Evolutionary conservation across 2,329 filamentous ascomycete species (phyloP).

Genomic region (Didymella glomerata): DNA sequence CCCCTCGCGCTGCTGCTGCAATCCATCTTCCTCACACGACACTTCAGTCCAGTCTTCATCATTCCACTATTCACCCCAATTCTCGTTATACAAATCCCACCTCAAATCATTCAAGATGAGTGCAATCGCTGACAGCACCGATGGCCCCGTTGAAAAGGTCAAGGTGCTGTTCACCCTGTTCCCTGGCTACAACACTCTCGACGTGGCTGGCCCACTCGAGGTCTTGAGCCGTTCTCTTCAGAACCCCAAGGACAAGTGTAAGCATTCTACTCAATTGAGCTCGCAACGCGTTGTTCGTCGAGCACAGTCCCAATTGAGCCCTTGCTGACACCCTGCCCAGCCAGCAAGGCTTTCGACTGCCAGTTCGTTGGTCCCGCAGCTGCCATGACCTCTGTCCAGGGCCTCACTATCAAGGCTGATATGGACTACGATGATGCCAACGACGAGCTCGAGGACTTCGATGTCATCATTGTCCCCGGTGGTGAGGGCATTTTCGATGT

Average conservation of each 20-base stretch:
- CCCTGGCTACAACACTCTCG: slow-evolving; percentile 64
- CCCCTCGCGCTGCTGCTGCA: slow-evolving; percentile 21
- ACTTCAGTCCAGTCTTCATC: slow-evolving; percentile 28
- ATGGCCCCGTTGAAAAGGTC: slow-evolving; percentile 64
- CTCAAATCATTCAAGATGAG: slow-evolving; percentile 48
- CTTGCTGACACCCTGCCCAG: slow-evolving; percentile 47
- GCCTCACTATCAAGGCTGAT: slow-evolving; percentile 75
- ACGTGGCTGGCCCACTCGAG: slow-evolving; percentile 67
- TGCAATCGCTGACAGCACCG: slow-evolving; percentile 51
- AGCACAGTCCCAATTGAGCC: slow-evolving; percentile 10
- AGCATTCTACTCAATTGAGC: slow-evolving; percentile 23
- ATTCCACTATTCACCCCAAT: slow-evolving; percentile 30
- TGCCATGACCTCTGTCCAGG: slow-evolving; percentile 65
- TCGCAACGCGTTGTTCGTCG: neutral
- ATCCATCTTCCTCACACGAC: slow-evolving; percentile 29
- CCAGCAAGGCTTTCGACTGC: slow-evolving; percentile 63
- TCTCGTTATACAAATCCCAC: slow-evolving; percentile 25
- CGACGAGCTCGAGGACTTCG: slow-evolving; percentile 75
- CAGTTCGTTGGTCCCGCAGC: slow-evolving; percentile 59
- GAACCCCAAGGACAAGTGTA: slow-evolving; percentile 62
- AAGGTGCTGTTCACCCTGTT: slow-evolving; percentile 69
- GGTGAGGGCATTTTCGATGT: slow-evolving; percentile 69
- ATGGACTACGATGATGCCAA: slow-evolving; percentile 81
- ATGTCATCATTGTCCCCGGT: slow-evolving; percentile 80
- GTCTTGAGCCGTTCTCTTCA: slow-evolving; percentile 64